Base-by-base conservation (phyloP, 2,329 filamentous ascomycete species). In the Macrophomina pseudophaseolina region DNA sequence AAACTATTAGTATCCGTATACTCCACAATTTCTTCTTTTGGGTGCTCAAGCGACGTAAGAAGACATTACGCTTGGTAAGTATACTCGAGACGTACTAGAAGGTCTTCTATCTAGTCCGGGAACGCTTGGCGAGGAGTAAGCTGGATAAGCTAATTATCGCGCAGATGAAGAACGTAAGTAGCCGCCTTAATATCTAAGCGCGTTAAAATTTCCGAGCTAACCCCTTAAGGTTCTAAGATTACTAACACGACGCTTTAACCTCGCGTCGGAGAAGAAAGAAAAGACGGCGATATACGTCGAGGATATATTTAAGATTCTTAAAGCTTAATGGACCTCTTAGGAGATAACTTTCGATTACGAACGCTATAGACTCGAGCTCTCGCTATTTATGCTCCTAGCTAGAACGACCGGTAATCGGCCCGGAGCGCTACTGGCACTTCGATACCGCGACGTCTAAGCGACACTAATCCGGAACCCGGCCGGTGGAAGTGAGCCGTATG, bases 401-500 rank as follows among this genome's bases (percentile, higher is more conserved):
- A 4, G 42, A 44, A 44, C 16, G 16, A 14, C 16, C 11, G 42
- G 42, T 6, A 44, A 44, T 14, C 42, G 42, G 3, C 42, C 42
- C 5, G 42, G 42, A 4, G 11, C 42, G 16, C 42, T 44, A 14
- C 42, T 16, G 9, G 42, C 42, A 44, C 42, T 44, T 44, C 16
- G 42, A 14, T 44, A 44, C 42, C 42, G 42, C 42, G 42, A 44
- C 42, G 42, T 44, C 16, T 6, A 44, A 9, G 5, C 42, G 9
- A 44, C 42, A 14, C 16, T 44, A 6, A 44, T 44, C 42, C 42
- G 16, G 42, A 1, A 9, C 16, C 42, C 42, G 42, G 42, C 11
- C 2, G 42, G 16, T 11, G 53, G 68, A 14, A 60, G 64, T 5
- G 52, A 48, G 65, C 70, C 66, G 11, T 42, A 67, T 46, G 33